A percentile compares a stretch with the other conserved stretches of the same genome.
These are phyloP conservation scores for Colletotrichum salicis DNA, from an alignment of 2,329 filamentous ascomycete genomes.

Conservation along the genomic window DNA sequence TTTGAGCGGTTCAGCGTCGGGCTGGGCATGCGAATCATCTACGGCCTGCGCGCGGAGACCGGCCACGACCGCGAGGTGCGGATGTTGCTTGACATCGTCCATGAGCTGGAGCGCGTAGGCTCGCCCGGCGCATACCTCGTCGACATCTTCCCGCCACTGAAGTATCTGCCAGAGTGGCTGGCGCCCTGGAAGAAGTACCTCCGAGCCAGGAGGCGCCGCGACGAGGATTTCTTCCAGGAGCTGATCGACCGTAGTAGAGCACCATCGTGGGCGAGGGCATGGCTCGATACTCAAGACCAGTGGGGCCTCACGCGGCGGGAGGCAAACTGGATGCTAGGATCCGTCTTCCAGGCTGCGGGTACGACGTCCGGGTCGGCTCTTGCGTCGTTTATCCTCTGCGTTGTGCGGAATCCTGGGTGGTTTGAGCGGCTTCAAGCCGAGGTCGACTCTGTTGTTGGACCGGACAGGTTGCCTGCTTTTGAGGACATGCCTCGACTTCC, in stretches of 20 bases:
- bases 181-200: constrained; percentile 39
- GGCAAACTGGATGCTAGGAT: constrained; percentile 43
- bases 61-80: constrained; percentile 45
- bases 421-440: constrained; percentile 50
- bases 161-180: constrained; percentile 42
- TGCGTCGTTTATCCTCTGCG: constrained; percentile 41
- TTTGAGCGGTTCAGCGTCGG: constrained; percentile 54
- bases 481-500: constrained; percentile 50
- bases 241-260: constrained; percentile 24
- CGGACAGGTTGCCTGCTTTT: constrained; percentile 47
- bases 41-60: constrained; percentile 47
- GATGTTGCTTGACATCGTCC: constrained; percentile 45
- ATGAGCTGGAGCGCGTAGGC: constrained; percentile 47
- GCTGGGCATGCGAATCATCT: constrained; percentile 52
- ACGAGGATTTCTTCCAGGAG: constrained; percentile 25
- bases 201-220: constrained; percentile 31
- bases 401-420: constrained; percentile 46
- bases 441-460: constrained; percentile 50
- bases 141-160: constrained; percentile 45
- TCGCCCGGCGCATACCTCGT: constrained; percentile 44
- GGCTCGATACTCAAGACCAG: constrained; percentile 9
- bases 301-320: constrained; percentile 40
- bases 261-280: constrained; percentile 23
- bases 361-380: constrained; percentile 48
- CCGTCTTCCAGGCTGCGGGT: constrained; percentile 49